Evolutionary conservation across 345 rosid species (phyloP), one percentile per base, ranked within the genome.

Genomic region (Cardiospermum halicacabum): DNA sequence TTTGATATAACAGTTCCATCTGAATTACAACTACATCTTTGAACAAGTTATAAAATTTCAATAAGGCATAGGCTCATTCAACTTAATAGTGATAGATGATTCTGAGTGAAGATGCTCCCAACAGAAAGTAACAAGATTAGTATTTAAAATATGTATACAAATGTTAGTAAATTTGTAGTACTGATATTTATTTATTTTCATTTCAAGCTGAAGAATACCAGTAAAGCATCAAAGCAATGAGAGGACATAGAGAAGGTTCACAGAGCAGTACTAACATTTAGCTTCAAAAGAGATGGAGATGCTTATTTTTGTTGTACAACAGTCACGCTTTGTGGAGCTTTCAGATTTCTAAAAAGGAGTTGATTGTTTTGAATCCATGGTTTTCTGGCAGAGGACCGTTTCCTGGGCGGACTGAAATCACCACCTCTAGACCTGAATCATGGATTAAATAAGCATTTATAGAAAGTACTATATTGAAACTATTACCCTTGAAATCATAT

Each of bases 401-500:
- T 65, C 91, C 96, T 21, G 93, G 89, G 49, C 93, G 84, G 67
- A 87, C 64, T 4, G 91, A 85, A 72, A 86, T 74, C 55, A 74
- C 59, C 64, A 73, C 89, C 74, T 85, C 80, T 74, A 85, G 62
- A 63, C 93, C 96, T 85, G 27, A 36, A 61, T 43, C 51, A 56
- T 39, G 65, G 27, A 62, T 60, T 18, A 58, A 22, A 24, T 18
- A 40, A 36, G 45, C 28, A 39, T 54, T 15, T 39, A 55, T 18
- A 15, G 27, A 7, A 0, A 28, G 4, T 9, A 54, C 13, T 27
- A 28, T 28, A 39, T 27, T 28, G 40, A 40, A n/a, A 12, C 2
- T 53, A 47, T 10, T 19, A 30, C 4, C 15, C 26, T 2, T 9
- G 27, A 40, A 25, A 42, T 8, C 5, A 39, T 22, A 28, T 26